Percentiles rank a stretch among this genome's conserved stretches.
phyloP scores from a whole-genome alignment of 495 filamentous ascomycete species.

The Penicillium herquei region DNA sequence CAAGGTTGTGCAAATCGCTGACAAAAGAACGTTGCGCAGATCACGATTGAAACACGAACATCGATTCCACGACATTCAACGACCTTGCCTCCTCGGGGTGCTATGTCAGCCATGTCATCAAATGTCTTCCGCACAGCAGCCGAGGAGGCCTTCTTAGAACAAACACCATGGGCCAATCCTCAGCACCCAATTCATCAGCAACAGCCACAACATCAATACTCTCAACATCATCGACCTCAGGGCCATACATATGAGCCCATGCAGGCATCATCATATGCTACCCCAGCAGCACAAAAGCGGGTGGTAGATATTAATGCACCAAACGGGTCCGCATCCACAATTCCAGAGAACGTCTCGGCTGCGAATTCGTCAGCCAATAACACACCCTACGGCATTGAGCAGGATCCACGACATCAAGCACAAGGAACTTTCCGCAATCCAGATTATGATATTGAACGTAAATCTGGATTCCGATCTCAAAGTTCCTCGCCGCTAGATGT shows the following conservation, averaged over 20 bases:
- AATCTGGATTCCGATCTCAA: slow-evolving; percentile 41
- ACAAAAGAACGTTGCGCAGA: slow-evolving; percentile 26
- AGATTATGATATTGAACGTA: slow-evolving; percentile 40
- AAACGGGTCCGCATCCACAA: slow-evolving; percentile 57
- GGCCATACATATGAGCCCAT: slow-evolving; percentile 30
- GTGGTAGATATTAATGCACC: slow-evolving; percentile 51
- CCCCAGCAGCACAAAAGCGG: slow-evolving; percentile 53
- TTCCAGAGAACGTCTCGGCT: slow-evolving; percentile 50
- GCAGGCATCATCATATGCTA: slow-evolving; percentile 42
- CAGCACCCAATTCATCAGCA: slow-evolving; percentile 73
- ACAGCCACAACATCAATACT: slow-evolving; percentile 40
- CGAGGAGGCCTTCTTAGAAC: slow-evolving; percentile 78
- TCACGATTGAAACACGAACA: slow-evolving; percentile 34
- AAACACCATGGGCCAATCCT: slow-evolving; percentile 85
- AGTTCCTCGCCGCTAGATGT: slow-evolving; percentile 47
- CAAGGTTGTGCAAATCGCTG: not conserved
- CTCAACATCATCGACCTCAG: slow-evolving; percentile 35
- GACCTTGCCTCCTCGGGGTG: slow-evolving; percentile 25
- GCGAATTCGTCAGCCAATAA: slow-evolving; percentile 46
- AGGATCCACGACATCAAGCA: slow-evolving; percentile 28
- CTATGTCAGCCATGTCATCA: slow-evolving; percentile 39
- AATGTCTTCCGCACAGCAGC: slow-evolving; percentile 53
- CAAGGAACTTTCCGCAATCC: slow-evolving; percentile 30
- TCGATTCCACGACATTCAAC: slow-evolving; percentile 27
- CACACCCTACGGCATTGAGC: slow-evolving; percentile 45